Evolutionary conservation across 108 stramenopile genomes (phyloP), one percentile per base, ranked within the genome.

Genomic region (Fragilaria crotonensis): DNA sequence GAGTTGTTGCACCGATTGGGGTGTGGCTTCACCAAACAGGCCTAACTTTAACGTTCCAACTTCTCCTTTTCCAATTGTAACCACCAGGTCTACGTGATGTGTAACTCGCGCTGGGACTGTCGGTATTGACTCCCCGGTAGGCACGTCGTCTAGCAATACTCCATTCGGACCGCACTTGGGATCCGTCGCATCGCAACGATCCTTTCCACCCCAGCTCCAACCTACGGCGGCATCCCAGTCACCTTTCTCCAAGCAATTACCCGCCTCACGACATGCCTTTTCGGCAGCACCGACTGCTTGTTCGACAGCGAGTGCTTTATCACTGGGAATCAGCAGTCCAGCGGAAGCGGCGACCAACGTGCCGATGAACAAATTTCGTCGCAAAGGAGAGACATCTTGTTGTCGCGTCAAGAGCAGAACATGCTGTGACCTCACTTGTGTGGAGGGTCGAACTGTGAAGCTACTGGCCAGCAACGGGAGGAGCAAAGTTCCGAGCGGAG

Each of bases 201-300:
- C 84, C 45, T 74, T 78, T 0, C 80, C 90, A 21, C 90, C 90
- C 90, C 90, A 91, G 45, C 69, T 82, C 85, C 85, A 88, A 44
- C 90, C 90, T n/a, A 91, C 66, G 19, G 90, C 90, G 9, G 84
- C 90, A 64, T 91, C 90, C 54, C 76, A 64, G 59, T 91, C 84
- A 28, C 78, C 70, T 17, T 57, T 83, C 68, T 91, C 80, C 25
- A 91, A 59, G 63, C 90, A 91, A 63, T 91, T 84, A 7, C 86
- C 86, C 25, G 76, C 78, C 19, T 70, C 61, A 4, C 81, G 72
- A 61, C 90, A 91, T 31, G 68, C 54, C 4, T 56, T 52, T 71
- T 91, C 90, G 2, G 75, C 89, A 25, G 71, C 70, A 9, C 89
- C 89, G 31, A 89, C 80, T 3, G 88, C 88, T 29, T 80, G 59